Evolutionary conservation across 495 filamentous ascomycete species (phyloP).

Genomic region (Platismatia glauca): DNA sequence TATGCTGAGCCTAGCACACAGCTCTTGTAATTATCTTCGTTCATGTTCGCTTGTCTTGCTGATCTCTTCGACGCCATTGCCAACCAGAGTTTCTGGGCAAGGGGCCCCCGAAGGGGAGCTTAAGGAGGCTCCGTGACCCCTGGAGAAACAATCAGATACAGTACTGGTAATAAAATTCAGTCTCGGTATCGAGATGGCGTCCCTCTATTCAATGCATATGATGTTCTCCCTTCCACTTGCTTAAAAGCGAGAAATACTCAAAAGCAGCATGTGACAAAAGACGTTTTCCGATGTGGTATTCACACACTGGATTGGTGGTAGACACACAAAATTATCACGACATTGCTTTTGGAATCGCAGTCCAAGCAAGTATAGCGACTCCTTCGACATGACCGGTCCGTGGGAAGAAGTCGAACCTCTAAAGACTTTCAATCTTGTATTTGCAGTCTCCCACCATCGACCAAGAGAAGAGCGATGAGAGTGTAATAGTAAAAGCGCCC

Average conservation of each 20-base stretch:
- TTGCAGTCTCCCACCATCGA: slow-evolving; percentile 42
- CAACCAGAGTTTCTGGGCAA: background rate
- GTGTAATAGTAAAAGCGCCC: slow-evolving; percentile 94
- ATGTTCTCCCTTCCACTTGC: too few relatives aligned
- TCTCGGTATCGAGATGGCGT: too few relatives aligned
- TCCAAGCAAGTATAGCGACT: slow-evolving; percentile 60
- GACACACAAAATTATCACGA: too few relatives aligned
- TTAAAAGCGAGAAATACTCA: background rate
- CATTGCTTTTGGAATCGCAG: background rate
- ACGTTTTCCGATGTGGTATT: background rate
- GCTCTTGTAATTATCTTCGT: background rate
- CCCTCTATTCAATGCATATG: too few relatives aligned
- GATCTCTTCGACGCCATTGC: slow-evolving; percentile 3
- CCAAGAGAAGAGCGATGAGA: slow-evolving; percentile 67
- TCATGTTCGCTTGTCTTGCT: background rate
- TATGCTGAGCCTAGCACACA: background rate
- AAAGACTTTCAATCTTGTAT: slow-evolving; percentile 85
- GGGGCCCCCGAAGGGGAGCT: too few relatives aligned
- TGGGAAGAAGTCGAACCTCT: slow-evolving; percentile 96
- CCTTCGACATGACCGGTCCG: slow-evolving; percentile 96
- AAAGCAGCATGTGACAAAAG: background rate
- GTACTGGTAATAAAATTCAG: too few relatives aligned
- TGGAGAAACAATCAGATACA: too few relatives aligned
- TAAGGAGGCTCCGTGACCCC: too few relatives aligned
- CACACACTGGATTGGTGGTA: background rate